Base-by-base conservation (phyloP, 306 rosid species). In the Alnus rubra region DNA sequence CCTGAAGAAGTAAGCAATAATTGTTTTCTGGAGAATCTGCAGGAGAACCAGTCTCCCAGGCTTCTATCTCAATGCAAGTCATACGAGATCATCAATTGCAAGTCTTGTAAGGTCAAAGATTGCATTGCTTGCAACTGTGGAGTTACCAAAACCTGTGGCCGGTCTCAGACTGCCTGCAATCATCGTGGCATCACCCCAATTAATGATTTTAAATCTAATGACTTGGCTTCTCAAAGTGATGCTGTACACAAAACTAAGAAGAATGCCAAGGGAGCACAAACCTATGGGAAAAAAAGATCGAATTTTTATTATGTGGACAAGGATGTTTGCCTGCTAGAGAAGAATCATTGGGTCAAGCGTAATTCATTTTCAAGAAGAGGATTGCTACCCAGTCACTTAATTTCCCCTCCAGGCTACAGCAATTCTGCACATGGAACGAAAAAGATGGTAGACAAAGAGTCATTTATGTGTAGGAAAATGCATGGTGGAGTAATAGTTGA, bases 211-310 rank as follows among this genome's bases (percentile, higher is more conserved):
- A 23, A 23, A 23, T 23, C 28, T 19, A 23, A 58, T 23, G 35
- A 58, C 23, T 58, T 58, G 65, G 6, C 37, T n/a, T 58, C 35
- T 58, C 65, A 58, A 28, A 5, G 33, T 10, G 15, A 58, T 58
- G 33, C 5, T 2, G 65, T 23, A 28, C 65, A 9, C 35, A 58
- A 58, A 58, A 58, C 37, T 23, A 19, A 52, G 33, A 55, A 23
- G 19, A 68, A 53, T 68, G 74, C 18, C 18, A 39, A 75, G 60
- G 50, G 72, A 35, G 71, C 49, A 45, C 76, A 47, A 56, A 62
- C 10, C 59, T 16, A 28, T 23, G 47, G 71, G 81, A 47, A 14
- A 19, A 78, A 58, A n/a, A 60, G 60, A 45, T 37, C 76, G 45
- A 47, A 48, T 33, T 45, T 69, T 56, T 30, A n/a, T 68, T 42